These are phyloP conservation scores for Claviceps citrina DNA, from an alignment of 2,329 filamentous ascomycete genomes.

Conservation along the genomic window DNA sequence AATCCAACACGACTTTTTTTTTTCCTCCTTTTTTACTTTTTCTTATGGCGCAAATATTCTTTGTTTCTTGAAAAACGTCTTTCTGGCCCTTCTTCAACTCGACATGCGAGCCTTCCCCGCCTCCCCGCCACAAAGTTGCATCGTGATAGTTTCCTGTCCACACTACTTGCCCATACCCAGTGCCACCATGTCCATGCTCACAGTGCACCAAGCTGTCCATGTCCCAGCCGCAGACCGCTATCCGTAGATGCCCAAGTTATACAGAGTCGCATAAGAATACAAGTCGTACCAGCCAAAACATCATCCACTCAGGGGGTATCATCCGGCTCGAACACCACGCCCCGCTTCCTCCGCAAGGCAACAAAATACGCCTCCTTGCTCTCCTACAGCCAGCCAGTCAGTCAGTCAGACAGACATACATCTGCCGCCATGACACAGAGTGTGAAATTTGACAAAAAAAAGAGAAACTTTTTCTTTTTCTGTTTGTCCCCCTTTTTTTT, in stretches of 20 bases:
- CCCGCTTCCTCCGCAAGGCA: constrained; percentile 50
- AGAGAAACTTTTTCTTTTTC: too few relatives aligned
- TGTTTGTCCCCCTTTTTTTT: too few relatives aligned
- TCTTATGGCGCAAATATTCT: too few relatives aligned
- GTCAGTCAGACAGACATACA: too few relatives aligned
- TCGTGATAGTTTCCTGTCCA: too few relatives aligned
- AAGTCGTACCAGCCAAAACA: neutral
- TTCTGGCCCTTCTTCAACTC: neutral
- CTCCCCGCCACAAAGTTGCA: too few relatives aligned
- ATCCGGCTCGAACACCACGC: constrained; percentile 16
- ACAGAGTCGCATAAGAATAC: neutral
- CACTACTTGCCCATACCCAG: neutral
- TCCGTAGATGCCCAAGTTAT: neutral
- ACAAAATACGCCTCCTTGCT: constrained; percentile 74
- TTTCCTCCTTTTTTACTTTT: constrained; percentile 10
- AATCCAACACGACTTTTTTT: constrained; percentile 20
- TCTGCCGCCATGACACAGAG: too few relatives aligned
- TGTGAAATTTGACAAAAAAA: neutral
- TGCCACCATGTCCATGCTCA: too few relatives aligned
- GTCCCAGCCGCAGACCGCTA: neutral
- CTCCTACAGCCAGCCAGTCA: constrained; percentile 14
- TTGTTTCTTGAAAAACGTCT: too few relatives aligned
- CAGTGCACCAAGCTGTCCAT: too few relatives aligned
- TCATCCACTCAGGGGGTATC: neutral
- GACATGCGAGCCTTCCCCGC: too few relatives aligned